A percentile compares a stretch with the other conserved stretches of the same genome.
These are phyloP conservation scores for Picochlorum sp. DNA, from an alignment of 139 green algal genomes.

Conservation along the genomic window DNA sequence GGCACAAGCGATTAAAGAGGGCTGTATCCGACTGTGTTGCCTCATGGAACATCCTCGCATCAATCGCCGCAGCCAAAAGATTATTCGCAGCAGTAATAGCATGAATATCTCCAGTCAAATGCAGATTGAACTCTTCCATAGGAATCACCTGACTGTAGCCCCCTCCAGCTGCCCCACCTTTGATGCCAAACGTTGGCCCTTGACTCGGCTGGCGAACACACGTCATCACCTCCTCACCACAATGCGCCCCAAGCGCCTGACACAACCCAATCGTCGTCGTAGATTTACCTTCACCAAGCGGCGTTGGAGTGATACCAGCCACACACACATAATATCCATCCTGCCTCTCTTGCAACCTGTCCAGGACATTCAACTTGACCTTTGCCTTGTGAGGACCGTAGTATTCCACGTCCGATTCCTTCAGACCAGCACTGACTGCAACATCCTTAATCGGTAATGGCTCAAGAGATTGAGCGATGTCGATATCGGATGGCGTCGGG, in stretches of 20 bases:
- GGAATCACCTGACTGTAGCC: conserved; percentile 93
- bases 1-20: conserved; percentile 85
- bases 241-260: conserved; percentile 89
- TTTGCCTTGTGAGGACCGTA: conserved; percentile 89
- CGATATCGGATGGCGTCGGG: conserved; percentile 82
- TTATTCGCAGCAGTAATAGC: conserved; percentile 97
- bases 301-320: conserved; percentile 93
- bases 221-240: conserved; percentile 72
- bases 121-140: conserved; percentile 89
- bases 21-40: conserved; percentile 67
- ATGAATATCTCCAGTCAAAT: conserved; percentile 96
- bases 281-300: conserved; percentile 88
- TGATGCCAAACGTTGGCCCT: conserved; percentile 91
- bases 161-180: conserved; percentile 92
- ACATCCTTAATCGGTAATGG: conserved; percentile 70
- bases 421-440: conserved; percentile 60
- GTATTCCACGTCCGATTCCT: conserved; percentile 63
- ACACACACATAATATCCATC: conserved; percentile 91
- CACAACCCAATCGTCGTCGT: conserved; percentile 96
- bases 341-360: conserved; percentile 38
- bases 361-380: conserved; percentile 51
- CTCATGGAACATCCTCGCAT: conserved; percentile 97
- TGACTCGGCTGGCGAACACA: conserved; percentile 93
- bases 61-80: conserved; percentile 91
- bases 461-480: conserved; percentile 74